These are phyloP conservation scores for Hemisphaericaspora xylanilytica DNA, from an alignment of 1,139 yeast species.

Conservation along the genomic window DNA sequence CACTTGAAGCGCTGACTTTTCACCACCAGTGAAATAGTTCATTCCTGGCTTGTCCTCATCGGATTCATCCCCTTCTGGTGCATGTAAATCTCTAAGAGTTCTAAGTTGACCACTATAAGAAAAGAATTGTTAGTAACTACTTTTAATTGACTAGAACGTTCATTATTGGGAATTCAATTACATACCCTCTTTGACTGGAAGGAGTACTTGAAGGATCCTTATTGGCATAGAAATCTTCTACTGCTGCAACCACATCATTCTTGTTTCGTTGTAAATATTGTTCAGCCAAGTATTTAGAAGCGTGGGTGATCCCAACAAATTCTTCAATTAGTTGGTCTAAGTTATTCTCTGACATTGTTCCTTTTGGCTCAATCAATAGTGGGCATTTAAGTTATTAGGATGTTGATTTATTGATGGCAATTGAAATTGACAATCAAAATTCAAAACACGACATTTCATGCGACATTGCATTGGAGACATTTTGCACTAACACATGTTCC, in stretches of 20 bases:
- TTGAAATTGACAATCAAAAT: too few relatives aligned
- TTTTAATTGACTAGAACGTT: too few relatives aligned
- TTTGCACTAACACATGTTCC: too few relatives aligned
- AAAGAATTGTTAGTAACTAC: conserved; percentile 1
- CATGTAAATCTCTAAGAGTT: conserved; percentile 53
- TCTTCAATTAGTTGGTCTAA: conserved; percentile 39
- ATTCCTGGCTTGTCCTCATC: conserved; percentile 66
- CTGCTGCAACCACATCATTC: conserved; percentile 38
- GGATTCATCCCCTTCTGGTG: conserved; percentile 34
- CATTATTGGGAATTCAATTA: neutral
- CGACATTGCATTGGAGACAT: too few relatives aligned
- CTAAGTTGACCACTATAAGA: conserved; percentile 22
- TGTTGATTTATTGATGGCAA: too few relatives aligned
- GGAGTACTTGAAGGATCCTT: conserved; percentile 7
- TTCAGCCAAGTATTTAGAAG: conserved; percentile 40
- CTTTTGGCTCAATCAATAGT: too few relatives aligned
- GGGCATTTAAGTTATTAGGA: too few relatives aligned
- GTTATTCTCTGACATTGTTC: neutral
- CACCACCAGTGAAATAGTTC: conserved; percentile 92
- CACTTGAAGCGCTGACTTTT: conserved; percentile 89
- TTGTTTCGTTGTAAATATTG: conserved; percentile 42
- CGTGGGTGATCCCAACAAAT: conserved; percentile 46
- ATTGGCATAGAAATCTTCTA: conserved; percentile 42
- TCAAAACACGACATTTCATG: too few relatives aligned
- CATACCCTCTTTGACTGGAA: conserved; percentile 10